phyloP scores from a whole-genome alignment of 2,329 filamentous ascomycete genomes.

The Fusarium aywerte region DNA sequence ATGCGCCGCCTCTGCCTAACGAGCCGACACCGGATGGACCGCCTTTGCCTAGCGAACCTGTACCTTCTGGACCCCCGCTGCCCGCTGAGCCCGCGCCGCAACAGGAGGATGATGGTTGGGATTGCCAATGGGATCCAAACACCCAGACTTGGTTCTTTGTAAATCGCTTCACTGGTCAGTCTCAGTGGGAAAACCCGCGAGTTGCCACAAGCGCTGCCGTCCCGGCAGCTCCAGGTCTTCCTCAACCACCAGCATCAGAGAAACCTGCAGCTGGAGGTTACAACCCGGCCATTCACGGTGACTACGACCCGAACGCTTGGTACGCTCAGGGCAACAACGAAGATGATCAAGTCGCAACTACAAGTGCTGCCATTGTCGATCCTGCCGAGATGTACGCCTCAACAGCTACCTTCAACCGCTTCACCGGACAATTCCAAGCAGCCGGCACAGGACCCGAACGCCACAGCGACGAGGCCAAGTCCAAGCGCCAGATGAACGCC shows the following conservation, averaged over 20 bases:
- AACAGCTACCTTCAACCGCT: conserved; percentile 86
- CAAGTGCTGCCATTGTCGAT: conserved; percentile 48
- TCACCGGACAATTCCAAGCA: conserved; percentile 85
- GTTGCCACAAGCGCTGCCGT: conserved; percentile 61
- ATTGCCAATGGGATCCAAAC: conserved; percentile 77
- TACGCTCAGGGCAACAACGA: conserved; percentile 75
- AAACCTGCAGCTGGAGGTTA: conserved; percentile 75
- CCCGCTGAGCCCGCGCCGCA: conserved; percentile 58
- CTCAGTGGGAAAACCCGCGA: conserved; percentile 90
- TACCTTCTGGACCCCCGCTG: conserved; percentile 52
- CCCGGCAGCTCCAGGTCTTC: conserved; percentile 19
- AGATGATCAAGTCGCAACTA: conserved; percentile 48
- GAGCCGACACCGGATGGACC: conserved; percentile 47
- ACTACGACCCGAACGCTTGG: conserved; percentile 95
- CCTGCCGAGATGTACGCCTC: conserved; percentile 68
- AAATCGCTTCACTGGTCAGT: conserved; percentile 79
- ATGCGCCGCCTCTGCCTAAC: conserved; percentile 53
- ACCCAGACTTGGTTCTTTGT: conserved; percentile 82
- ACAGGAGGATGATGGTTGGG: conserved; percentile 81
- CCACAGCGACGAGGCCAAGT: conserved; percentile 89
- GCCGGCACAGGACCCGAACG: conserved; percentile 75
- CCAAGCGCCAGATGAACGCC: conserved; percentile 86
- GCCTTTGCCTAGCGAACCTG: conserved; percentile 50
- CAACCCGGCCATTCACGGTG: conserved; percentile 94
- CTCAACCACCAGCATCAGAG: conserved; percentile 51